phyloP scores from a whole-genome alignment of 345 rosid species.

The Diplotaxis tenuifolia region DNA sequence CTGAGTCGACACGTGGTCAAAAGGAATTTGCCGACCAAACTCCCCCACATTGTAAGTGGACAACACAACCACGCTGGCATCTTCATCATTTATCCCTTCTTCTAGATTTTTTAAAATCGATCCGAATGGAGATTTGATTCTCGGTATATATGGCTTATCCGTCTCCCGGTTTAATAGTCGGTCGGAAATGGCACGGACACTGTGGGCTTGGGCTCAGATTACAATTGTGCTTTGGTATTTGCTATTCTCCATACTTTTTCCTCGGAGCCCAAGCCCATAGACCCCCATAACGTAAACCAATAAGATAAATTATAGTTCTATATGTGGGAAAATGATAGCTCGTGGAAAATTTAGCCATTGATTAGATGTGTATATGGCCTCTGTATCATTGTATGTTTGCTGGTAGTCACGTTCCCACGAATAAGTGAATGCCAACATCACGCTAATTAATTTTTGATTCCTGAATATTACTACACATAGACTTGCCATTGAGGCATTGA shows the following conservation, averaged over 20 bases:
- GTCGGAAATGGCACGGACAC: not conserved
- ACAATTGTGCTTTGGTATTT: not conserved
- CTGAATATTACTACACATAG: not conserved
- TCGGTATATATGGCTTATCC: not conserved
- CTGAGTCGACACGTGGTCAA: constrained; percentile 10
- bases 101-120: not conserved
- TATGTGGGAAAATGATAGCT: constrained; percentile 21
- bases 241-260: not conserved
- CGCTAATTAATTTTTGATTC: constrained; percentile 7
- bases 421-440: constrained; percentile 16
- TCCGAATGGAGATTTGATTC: not conserved
- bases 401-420: constrained; percentile 24
- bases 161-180: not conserved
- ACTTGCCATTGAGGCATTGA: not conserved
- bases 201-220: constrained; percentile 17
- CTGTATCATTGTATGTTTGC: not conserved
- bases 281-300: not conserved
- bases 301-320: not conserved
- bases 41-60: constrained; percentile 29
- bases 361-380: constrained; percentile 7
- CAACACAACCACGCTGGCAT: constrained; percentile 23
- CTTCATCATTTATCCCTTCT: constrained; percentile 20
- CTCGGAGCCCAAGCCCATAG: not conserved
- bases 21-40: constrained; percentile 4
- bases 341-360: constrained; percentile 17